Evolutionary conservation across 1,284 basidiomycete genomes (phyloP), one percentile per base, ranked within the genome.

Genomic region (Afroboletus lepidellus): DNA sequence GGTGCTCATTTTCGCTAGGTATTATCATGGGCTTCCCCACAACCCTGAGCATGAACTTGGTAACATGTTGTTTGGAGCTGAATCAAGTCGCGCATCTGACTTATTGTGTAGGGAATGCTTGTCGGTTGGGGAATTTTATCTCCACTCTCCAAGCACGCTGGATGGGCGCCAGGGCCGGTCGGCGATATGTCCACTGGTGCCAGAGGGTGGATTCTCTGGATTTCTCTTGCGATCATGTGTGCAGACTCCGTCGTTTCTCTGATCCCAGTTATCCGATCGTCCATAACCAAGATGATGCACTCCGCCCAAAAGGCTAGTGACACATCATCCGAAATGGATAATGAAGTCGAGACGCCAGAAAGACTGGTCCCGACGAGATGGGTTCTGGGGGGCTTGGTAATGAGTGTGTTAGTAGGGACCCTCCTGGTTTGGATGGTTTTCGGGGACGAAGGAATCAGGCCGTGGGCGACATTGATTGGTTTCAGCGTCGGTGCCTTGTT

Each of bases 11-110:
- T 41, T 54, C 37, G n/a, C 44, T 27, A 88, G 91, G 94, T 5
- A 94, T 98, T 58, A 98, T 98, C 66, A 98, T 98, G 96, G 95
- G 95, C 4, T 89, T 96, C 59, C 91, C 94, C 0, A 97, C 94
- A 0, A 95, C 94, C 0, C 66, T 96, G 25, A 92, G 90, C 65
- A 98, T 98, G 95, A 94, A 90, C 60, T 69, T 93, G 48, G 89
- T 90, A 63, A 62, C 76, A 69, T 21, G 15, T 33, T 37, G 8
- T 23, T 18, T 16, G n/a, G 20, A 42, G 33, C 20, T 23, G 5
- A 39, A 33, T 20, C 16, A 16, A 18, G n/a, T 23, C 21, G 24
- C 25, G 49, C 15, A 32, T 51, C 43, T 56, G 36, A 63, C 21
- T 5, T 1, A n/a, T 24, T 8, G 2, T 41, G 21, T 60, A 90